Evolutionary conservation across 768 basidiomycete genomes (phyloP).

Genomic region (Naganishia vaughanmartiniae): DNA sequence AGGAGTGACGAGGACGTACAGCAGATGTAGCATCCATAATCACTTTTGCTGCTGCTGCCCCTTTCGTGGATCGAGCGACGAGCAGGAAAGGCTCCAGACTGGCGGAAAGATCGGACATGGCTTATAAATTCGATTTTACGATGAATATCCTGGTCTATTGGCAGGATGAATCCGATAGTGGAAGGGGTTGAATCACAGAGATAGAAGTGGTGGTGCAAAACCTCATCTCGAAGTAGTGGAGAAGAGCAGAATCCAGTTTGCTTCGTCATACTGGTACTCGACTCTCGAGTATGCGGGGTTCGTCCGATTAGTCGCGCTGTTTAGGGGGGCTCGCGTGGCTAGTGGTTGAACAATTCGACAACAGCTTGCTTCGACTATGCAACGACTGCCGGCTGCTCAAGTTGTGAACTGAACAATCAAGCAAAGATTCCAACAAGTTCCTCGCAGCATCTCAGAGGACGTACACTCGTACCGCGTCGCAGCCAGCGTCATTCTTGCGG

Average conservation of each 20-base stretch:
- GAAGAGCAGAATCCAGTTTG: no score
- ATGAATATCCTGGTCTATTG: neutral
- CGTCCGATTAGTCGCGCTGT: neutral
- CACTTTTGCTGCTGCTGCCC: conserved; percentile 80
- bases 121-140: neutral
- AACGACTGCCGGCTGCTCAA: neutral
- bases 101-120: conserved; percentile 42
- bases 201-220: neutral
- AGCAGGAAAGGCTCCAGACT: conserved; percentile 86
- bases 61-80: conserved; percentile 86
- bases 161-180: no score
- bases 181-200: no score
- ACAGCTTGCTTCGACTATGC: neutral
- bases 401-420: no score
- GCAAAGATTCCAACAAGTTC: no score
- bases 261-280: neutral
- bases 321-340: neutral
- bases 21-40: conserved; percentile 81
- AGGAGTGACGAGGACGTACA: conserved; percentile 35
- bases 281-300: neutral
- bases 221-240: no score
- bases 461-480: neutral
- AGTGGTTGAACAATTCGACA: neutral
- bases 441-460: no score
- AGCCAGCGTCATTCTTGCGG: neutral